Conservation (phyloP, 2,329 filamentous ascomycete species). For the Penicillium polonicum region DNA sequence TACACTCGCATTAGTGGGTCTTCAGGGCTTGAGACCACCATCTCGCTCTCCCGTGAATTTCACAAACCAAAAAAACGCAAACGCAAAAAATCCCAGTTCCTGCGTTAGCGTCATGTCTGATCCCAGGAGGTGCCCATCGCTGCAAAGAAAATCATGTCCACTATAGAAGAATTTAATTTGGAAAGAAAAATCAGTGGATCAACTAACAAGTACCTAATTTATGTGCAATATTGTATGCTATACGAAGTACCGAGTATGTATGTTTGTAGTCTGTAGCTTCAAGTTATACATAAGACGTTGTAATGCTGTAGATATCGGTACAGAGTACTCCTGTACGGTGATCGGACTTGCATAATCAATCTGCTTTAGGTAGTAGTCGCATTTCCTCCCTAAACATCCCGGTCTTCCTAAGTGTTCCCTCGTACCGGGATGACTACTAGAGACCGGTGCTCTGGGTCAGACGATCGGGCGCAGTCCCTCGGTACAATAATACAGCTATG, state of each 20-base stretch:
- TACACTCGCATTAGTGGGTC: neutral
- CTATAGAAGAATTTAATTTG: constrained; percentile 2
- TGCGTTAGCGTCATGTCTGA: constrained; percentile 37
- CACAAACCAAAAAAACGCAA: neutral
- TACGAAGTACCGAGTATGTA: neutral
- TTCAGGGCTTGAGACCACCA: neutral
- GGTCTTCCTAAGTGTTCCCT: neutral
- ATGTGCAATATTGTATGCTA: neutral
- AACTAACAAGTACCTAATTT: neutral
- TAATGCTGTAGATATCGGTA: neutral
- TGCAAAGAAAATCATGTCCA: constrained; percentile 12
- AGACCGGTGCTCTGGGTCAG: constrained; percentile 7
- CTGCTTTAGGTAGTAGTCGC: constrained; percentile 3
- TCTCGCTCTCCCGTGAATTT: neutral
- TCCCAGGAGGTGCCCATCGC: constrained; percentile 6
- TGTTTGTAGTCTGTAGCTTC: neutral
- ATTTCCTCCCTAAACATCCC: neutral
- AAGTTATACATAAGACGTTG: neutral
- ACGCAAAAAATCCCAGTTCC: constrained; percentile 30
- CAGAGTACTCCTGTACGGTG: neutral
- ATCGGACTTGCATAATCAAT: constrained; percentile 10
- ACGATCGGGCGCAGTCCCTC: constrained; percentile 8
- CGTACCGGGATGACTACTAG: neutral
- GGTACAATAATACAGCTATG: neutral
- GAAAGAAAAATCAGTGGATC: neutral